Percentiles rank a stretch among this genome's conserved stretches.
Conservation (phyloP, 2,329 filamentous ascomycete species). For the Colletotrichum gloeosporioides region DNA sequence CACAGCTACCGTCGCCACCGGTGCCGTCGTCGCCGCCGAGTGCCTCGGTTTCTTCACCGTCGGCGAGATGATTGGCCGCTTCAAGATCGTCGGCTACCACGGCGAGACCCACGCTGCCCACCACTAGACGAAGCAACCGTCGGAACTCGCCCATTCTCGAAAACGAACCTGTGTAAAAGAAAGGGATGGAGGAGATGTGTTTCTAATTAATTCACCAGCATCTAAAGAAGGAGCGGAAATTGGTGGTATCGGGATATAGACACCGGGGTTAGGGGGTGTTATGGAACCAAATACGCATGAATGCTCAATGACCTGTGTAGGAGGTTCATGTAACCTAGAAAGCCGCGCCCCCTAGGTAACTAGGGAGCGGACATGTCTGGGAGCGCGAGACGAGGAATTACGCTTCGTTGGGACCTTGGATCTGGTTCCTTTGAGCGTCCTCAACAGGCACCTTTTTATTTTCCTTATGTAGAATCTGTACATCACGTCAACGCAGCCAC, state of each 20-base stretch:
- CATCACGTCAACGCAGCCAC: conserved; percentile 21
- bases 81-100: conserved; percentile 94
- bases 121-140: conserved; percentile 51
- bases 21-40: conserved; percentile 83
- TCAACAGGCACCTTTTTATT: conserved; percentile 16
- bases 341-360: not conserved
- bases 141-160: not conserved
- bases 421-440: not conserved
- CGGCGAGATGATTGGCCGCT: conserved; percentile 93
- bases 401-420: not conserved
- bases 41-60: conserved; percentile 96
- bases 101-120: conserved; percentile 67
- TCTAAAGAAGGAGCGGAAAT: conserved; percentile 16
- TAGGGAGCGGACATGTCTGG: not conserved
- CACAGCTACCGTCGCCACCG: conserved; percentile 71
- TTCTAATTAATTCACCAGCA: conserved; percentile 19
- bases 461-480: conserved; percentile 27
- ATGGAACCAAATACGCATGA: conserved; percentile 8
- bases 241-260: conserved; percentile 14
- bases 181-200: not conserved
- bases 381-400: conserved; percentile 1
- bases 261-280: conserved; percentile 4
- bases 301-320: conserved; percentile 11
- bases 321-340: conserved; percentile 12
- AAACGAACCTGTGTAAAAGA: not conserved